Percentiles rank a stretch among this genome's conserved stretches.
phyloP scores from a whole-genome alignment of 1,284 basidiomycete genomes.

The Golubevia sp. region DNA sequence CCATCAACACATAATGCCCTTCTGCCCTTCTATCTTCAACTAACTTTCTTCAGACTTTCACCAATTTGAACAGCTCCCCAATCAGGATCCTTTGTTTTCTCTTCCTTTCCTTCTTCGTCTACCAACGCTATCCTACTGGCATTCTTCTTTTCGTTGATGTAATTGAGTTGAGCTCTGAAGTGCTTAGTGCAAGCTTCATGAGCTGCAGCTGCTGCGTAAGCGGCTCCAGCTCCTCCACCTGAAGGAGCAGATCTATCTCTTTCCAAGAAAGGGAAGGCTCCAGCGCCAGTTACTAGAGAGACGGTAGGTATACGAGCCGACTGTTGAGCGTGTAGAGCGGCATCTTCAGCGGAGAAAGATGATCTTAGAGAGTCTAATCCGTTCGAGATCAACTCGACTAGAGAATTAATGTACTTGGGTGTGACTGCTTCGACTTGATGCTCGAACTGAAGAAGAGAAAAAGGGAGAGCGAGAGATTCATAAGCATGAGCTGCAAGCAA shows the following conservation, averaged over 20 bases:
- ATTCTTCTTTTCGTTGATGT: neutral
- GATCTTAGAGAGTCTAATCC: constrained; percentile 21
- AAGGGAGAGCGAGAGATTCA: neutral
- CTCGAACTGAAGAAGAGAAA: constrained; percentile 28
- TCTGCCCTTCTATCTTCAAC: too few relatives aligned
- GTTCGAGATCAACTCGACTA: constrained; percentile 53
- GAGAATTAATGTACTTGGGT: constrained; percentile 52
- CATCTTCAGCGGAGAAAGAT: neutral
- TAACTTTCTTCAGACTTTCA: too few relatives aligned
- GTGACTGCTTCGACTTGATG: constrained; percentile 51
- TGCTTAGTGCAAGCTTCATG: neutral
- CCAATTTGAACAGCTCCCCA: too few relatives aligned
- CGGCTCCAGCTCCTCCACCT: neutral
- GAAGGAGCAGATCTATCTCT: neutral
- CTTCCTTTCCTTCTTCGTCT: too few relatives aligned
- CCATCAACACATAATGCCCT: too few relatives aligned
- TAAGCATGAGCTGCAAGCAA: too few relatives aligned
- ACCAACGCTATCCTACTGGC: neutral
- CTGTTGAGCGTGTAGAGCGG: neutral
- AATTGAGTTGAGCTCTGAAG: neutral
- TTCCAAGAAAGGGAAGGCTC: neutral
- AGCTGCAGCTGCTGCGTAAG: neutral
- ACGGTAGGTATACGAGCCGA: neutral
- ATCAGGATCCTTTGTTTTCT: too few relatives aligned
- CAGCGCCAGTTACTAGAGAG: neutral